These are phyloP conservation scores for Pleurotus djamor DNA, from an alignment of 768 basidiomycete species.

Conservation along the genomic window DNA sequence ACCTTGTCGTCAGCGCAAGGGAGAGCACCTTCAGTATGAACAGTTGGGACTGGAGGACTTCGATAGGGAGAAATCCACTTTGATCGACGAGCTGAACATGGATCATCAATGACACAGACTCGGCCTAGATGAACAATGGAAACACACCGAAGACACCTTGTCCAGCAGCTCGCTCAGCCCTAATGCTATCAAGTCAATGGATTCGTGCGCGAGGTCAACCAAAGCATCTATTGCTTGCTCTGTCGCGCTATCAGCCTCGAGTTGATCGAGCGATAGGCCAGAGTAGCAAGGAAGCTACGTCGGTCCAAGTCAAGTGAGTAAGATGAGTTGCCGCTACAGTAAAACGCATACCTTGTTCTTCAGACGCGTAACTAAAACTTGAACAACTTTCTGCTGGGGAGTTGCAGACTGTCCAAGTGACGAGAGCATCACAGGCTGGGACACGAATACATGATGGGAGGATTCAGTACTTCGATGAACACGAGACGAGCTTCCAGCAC, in stretches of 20 bases:
- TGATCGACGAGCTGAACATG: slow-evolving; percentile 48
- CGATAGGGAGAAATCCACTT: slow-evolving; percentile 53
- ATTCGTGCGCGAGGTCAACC: slow-evolving; percentile 75
- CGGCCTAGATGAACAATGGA: slow-evolving; percentile 5
- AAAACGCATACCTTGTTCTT: slow-evolving; percentile 65
- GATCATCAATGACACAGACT: slow-evolving; percentile 4
- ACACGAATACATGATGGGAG: slow-evolving; percentile 44
- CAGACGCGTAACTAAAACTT: slow-evolving; percentile 75
- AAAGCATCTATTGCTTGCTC: slow-evolving; percentile 77
- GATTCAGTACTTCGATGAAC: slow-evolving; percentile 60
- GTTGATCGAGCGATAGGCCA: slow-evolving; percentile 64
- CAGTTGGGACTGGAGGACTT: slow-evolving; percentile 83
- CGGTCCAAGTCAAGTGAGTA: background rate
- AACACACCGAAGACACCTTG: slow-evolving; percentile 66
- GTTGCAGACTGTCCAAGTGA: slow-evolving; percentile 39
- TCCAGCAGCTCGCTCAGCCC: slow-evolving; percentile 78
- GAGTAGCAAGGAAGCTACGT: slow-evolving; percentile 82
- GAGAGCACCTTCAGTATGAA: slow-evolving; percentile 82
- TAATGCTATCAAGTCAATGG: slow-evolving; percentile 78
- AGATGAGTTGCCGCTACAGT: background rate
- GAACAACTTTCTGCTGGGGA: slow-evolving; percentile 81
- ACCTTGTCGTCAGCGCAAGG: slow-evolving; percentile 75
- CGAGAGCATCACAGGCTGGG: slow-evolving; percentile 29
- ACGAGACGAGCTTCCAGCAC: slow-evolving; percentile 36
- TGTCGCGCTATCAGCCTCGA: slow-evolving; percentile 76